These are phyloP conservation scores for Phylloporus sp. DNA, from an alignment of 768 basidiomycete species.

Conservation along the genomic window DNA sequence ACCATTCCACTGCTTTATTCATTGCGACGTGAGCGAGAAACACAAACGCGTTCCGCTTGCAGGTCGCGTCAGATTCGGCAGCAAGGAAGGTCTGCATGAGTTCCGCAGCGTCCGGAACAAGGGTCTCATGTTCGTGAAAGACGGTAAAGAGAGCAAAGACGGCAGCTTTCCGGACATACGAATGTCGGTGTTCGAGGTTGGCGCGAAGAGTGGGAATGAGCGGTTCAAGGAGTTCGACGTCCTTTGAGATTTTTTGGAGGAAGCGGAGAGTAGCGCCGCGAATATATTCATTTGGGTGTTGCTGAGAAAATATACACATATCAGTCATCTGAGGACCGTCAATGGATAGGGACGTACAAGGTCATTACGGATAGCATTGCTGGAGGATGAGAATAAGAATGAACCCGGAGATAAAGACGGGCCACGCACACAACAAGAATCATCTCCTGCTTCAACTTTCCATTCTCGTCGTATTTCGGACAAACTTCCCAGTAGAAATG, in stretches of 20 bases:
- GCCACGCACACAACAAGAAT: conserved; percentile 89
- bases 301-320: conserved; percentile 41
- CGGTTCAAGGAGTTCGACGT: conserved; percentile 91
- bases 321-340: neutral
- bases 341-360: conserved; percentile 52
- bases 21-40: conserved; percentile 86
- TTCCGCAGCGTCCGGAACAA: conserved; percentile 95
- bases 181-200: conserved; percentile 96
- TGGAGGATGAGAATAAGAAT: conserved; percentile 30
- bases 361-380: conserved; percentile 97
- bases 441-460: conserved; percentile 99
- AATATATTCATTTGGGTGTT: conserved; percentile 99
- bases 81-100: conserved; percentile 94
- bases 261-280: conserved; percentile 96
- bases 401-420: conserved; percentile 1
- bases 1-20: conserved; percentile 88
- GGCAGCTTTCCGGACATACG: conserved; percentile 97
- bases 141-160: conserved; percentile 95
- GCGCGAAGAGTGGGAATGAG: conserved; percentile 89
- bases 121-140: conserved; percentile 89
- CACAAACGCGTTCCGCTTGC: conserved; percentile 96
- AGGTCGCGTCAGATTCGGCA: conserved; percentile 93
- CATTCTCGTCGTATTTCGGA: conserved; percentile 94
- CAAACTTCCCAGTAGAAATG: conserved; percentile 98
- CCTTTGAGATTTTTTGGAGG: conserved; percentile 92